Percentiles rank a stretch among this genome's conserved stretches.
These are phyloP conservation scores for Rhodamnia argentea DNA, from an alignment of 345 rosid genomes.

Conservation along the genomic window DNA sequence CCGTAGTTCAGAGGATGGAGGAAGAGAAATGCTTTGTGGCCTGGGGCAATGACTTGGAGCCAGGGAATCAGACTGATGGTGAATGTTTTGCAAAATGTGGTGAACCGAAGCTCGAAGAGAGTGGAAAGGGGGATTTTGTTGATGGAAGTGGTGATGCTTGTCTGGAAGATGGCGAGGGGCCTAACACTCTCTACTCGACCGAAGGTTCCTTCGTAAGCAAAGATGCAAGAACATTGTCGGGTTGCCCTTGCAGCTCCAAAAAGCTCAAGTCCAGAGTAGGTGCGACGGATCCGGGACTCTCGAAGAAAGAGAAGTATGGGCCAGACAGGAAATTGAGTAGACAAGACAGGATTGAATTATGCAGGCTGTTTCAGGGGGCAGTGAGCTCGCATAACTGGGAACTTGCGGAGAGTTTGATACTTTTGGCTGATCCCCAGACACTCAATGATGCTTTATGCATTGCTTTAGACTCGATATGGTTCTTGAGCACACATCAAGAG, in stretches of 20 bases:
- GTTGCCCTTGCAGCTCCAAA: constrained; percentile 39
- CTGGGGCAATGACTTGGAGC: constrained; percentile 12
- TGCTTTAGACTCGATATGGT: constrained; percentile 86
- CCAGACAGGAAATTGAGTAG: constrained; percentile 58
- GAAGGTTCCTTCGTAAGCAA: constrained; percentile 42
- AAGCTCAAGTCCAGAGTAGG: constrained; percentile 24
- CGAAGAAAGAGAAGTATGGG: constrained; percentile 27
- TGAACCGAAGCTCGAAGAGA: constrained; percentile 44
- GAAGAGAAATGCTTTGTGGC: constrained; percentile 17
- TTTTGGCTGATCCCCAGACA: constrained; percentile 69
- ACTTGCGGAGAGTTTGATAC: constrained; percentile 59
- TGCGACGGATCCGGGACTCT: constrained; percentile 23
- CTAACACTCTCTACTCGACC: constrained; percentile 50
- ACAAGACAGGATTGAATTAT: constrained; percentile 71
- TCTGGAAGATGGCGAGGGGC: constrained; percentile 37
- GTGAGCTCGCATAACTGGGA: constrained; percentile 88
- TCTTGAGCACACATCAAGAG: constrained; percentile 62
- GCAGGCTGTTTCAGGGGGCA: constrained; percentile 67
- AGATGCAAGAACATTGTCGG: constrained; percentile 26
- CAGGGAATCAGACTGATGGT: constrained; percentile 18
- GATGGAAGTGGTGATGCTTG: constrained; percentile 19
- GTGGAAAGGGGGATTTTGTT: constrained; percentile 16
- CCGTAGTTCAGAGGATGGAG: constrained; percentile 24
- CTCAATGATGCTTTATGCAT: constrained; percentile 87
- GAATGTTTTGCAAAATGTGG: constrained; percentile 23